These are phyloP conservation scores for Sporisorium scitamineum DNA, from an alignment of 1,284 basidiomycete genomes.

Conservation along the genomic window DNA sequence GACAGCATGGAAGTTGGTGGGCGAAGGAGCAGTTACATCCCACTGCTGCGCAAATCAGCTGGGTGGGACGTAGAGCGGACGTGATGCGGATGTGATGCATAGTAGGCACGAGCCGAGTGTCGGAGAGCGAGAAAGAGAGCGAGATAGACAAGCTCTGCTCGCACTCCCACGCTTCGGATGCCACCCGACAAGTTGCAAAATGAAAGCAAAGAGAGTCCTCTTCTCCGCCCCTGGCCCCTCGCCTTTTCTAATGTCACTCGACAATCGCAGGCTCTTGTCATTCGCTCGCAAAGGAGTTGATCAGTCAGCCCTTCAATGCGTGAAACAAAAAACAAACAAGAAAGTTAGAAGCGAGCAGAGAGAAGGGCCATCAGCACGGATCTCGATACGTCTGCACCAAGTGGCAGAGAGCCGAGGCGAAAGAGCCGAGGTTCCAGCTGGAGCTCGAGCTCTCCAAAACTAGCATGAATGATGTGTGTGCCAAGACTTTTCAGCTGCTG, in stretches of 20 bases:
- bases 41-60: no score
- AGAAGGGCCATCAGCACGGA: neutral
- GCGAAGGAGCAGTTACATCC: neutral
- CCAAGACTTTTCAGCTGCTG: conserved; percentile 37
- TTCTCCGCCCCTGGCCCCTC: neutral
- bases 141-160: neutral
- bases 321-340: neutral
- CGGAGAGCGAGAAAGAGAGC: neutral
- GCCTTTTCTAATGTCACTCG: neutral
- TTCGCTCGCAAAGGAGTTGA: no score
- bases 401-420: neutral
- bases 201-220: no score
- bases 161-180: conserved; percentile 20
- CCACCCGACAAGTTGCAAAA: conserved; percentile 19
- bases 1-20: neutral
- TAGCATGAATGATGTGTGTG: conserved; percentile 27
- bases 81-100: neutral
- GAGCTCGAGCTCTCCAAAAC: neutral
- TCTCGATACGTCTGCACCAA: conserved; percentile 3
- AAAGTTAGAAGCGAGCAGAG: neutral
- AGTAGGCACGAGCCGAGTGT: conserved; percentile 9
- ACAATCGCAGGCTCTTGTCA: neutral
- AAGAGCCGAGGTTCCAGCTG: neutral
- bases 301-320: no score
- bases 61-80: no score